These are phyloP conservation scores for Cercophora newfieldiana DNA, from an alignment of 495 filamentous ascomycete genomes.

Conservation along the genomic window DNA sequence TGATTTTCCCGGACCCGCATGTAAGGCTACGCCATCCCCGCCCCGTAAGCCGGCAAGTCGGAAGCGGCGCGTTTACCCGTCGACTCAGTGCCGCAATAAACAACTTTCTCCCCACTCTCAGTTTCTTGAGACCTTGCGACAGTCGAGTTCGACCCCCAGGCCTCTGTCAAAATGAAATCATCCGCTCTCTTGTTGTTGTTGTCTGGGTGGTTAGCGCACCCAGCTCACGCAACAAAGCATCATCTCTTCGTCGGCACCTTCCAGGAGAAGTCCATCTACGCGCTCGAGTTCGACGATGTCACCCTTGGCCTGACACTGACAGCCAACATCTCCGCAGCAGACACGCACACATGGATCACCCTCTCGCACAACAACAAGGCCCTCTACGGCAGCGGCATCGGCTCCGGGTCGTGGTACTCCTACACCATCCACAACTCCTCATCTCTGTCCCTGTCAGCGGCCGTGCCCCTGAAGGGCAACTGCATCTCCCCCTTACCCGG, in stretches of 20 bases:
- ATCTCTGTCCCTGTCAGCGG: background rate
- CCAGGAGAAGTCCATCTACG: background rate
- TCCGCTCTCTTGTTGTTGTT: background rate
- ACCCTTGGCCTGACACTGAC: background rate
- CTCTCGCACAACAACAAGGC: background rate
- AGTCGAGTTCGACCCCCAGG: no score
- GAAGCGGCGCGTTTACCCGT: no score
- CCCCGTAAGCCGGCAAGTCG: no score
- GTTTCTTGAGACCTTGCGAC: no score
- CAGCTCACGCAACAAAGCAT: background rate
- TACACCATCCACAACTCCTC: constrained; percentile 2
- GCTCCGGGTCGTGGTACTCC: background rate
- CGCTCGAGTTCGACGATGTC: background rate
- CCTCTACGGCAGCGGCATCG: background rate
- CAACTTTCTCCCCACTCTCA: no score
- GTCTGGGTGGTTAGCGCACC: background rate
- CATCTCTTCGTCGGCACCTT: constrained; percentile 7
- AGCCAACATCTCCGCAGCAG: background rate
- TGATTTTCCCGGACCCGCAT: no score
- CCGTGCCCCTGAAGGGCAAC: background rate
- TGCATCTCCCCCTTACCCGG: background rate
- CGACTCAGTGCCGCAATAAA: no score
- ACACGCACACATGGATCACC: background rate
- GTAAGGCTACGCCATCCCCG: no score
- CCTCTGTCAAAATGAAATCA: background rate